phyloP scores from a whole-genome alignment of 495 filamentous ascomycete genomes.

The Penicillium longicatenatum region DNA sequence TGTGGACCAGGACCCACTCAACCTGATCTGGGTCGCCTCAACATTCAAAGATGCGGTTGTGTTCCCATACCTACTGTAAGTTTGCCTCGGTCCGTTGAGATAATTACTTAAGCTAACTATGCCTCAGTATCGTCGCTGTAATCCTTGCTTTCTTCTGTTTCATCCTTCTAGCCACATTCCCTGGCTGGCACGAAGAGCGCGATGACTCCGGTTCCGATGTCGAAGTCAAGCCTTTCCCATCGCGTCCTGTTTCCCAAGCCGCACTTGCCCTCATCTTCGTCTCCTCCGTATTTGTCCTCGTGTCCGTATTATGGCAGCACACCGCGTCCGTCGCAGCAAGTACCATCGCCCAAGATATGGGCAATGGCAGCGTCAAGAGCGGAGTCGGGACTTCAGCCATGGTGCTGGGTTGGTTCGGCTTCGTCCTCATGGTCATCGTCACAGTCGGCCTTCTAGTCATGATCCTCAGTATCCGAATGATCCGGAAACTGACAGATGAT shows the following conservation, averaged over 20 bases:
- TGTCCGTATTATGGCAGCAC: slow-evolving; percentile 74
- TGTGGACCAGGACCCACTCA: slow-evolving; percentile 68
- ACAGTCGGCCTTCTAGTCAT: slow-evolving; percentile 94
- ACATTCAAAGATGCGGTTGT: slow-evolving; percentile 75
- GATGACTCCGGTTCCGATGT: slow-evolving; percentile 54
- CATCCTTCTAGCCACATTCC: slow-evolving; percentile 70
- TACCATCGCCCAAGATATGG: slow-evolving; percentile 89
- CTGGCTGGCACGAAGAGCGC: slow-evolving; percentile 69
- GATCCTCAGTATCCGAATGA: slow-evolving; percentile 83
- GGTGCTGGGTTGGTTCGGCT: slow-evolving; percentile 97
- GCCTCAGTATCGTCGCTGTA: slow-evolving; percentile 64
- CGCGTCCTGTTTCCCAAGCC: slow-evolving; percentile 65
- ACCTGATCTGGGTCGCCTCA: slow-evolving; percentile 69
- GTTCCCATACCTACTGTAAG: slow-evolving; percentile 70
- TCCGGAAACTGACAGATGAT: slow-evolving; percentile 59
- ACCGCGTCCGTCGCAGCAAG: slow-evolving; percentile 93
- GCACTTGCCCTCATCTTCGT: slow-evolving; percentile 70
- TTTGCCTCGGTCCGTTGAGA: slow-evolving; percentile 5
- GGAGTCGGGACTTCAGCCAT: slow-evolving; percentile 92
- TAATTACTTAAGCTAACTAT: slow-evolving; percentile 5
- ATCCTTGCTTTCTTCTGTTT: slow-evolving; percentile 71
- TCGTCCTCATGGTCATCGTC: slow-evolving; percentile 86
- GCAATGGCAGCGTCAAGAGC: slow-evolving; percentile 87
- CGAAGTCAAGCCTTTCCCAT: slow-evolving; percentile 71
- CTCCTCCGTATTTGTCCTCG: slow-evolving; percentile 68